Conservation (phyloP, 371 early-diverging fungal genomes). For the Smittium culicis region DNA sequence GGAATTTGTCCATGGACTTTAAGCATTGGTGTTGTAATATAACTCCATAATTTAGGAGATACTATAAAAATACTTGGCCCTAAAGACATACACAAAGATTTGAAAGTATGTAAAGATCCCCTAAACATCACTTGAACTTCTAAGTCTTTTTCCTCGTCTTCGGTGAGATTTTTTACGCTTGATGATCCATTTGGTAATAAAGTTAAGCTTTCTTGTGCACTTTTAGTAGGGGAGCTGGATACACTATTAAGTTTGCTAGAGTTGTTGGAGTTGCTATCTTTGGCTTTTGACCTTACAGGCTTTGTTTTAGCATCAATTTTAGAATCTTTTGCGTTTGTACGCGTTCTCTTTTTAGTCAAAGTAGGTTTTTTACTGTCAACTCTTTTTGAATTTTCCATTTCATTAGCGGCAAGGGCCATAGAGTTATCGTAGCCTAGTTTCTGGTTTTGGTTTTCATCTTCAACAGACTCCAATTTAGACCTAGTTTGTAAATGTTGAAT, state of each 20-base stretch:
- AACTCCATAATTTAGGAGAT: constrained; percentile 71
- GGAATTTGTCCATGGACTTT: constrained; percentile 25
- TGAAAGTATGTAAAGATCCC: constrained; percentile 64
- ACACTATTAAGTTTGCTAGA: neutral
- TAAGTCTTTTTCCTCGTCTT: constrained; percentile 33
- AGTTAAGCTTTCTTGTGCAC: neutral
- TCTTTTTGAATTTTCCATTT: neutral
- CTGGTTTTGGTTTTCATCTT: neutral
- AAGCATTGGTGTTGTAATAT: constrained; percentile 39
- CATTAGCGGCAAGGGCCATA: constrained; percentile 5
- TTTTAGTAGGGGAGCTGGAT: constrained; percentile 12
- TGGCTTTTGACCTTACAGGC: neutral
- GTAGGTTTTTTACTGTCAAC: constrained; percentile 12
- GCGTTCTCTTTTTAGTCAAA: constrained; percentile 12
- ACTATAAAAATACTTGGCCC: constrained; percentile 48
- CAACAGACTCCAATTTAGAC: neutral
- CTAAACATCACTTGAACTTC: constrained; percentile 53
- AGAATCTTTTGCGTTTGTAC: constrained; percentile 15
- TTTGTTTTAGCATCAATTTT: neutral
- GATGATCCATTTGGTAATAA: no score
- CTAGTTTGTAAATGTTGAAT: constrained; percentile 26
- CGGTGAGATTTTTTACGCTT: constrained; percentile 15
- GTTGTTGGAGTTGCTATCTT: neutral
- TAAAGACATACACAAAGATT: constrained; percentile 53
- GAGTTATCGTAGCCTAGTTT: neutral